phyloP scores from a whole-genome alignment of 495 filamentous ascomycete genomes.

The Tuber indicum region DNA sequence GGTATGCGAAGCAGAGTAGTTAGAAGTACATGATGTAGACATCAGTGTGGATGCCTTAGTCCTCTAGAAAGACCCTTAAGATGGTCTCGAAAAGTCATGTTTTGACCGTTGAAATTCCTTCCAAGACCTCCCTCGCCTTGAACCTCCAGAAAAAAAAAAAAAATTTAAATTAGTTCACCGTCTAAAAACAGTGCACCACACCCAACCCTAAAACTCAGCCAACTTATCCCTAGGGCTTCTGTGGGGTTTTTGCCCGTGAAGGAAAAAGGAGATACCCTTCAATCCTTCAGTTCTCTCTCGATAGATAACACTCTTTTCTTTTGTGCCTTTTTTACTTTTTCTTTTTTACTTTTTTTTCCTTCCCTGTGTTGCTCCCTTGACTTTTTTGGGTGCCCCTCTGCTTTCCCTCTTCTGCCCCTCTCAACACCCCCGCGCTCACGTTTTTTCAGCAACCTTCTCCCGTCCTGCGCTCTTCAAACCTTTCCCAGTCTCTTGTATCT shows the following conservation, averaged over 20 bases:
- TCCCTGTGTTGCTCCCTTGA: slow-evolving; percentile 33
- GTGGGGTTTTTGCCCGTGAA: not conserved
- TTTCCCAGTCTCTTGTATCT: slow-evolving; percentile 17
- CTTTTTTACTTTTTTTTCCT: slow-evolving; percentile 21
- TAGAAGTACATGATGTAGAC: not conserved
- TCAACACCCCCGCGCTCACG: slow-evolving; percentile 24
- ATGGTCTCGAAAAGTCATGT: not conserved
- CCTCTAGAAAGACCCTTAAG: not conserved
- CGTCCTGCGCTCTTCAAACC: slow-evolving; percentile 12
- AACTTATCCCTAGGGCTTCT: slow-evolving; percentile 30
- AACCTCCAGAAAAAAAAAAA: not conserved
- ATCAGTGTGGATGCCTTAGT: not conserved
- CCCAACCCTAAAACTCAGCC: slow-evolving; percentile 25
- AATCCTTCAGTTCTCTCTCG: not conserved
- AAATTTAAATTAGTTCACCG: not conserved
- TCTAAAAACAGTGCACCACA: slow-evolving; percentile 10
- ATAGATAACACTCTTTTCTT: slow-evolving; percentile 13
- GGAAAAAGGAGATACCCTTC: not conserved
- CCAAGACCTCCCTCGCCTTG: not conserved
- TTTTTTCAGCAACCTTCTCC: slow-evolving; percentile 27
- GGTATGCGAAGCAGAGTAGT: not conserved
- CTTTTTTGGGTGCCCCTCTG: slow-evolving; percentile 24
- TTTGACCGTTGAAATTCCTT: not conserved
- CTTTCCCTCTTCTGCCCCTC: slow-evolving; percentile 32
- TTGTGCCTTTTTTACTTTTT: slow-evolving; percentile 11